phyloP scores from a whole-genome alignment of 768 basidiomycete species.

The Kwoniella sp. region DNA sequence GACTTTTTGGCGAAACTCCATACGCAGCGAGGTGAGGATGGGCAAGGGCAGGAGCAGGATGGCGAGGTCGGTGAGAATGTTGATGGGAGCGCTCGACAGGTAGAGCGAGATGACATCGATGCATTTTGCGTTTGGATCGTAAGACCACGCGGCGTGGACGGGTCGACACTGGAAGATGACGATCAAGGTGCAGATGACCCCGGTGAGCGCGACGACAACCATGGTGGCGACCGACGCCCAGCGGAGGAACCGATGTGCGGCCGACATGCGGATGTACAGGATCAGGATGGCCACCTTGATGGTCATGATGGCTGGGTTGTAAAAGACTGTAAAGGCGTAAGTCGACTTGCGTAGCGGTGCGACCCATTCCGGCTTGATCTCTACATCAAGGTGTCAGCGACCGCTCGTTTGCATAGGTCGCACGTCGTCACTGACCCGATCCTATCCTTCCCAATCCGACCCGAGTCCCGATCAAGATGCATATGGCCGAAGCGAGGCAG shows the following conservation, averaged over 20 bases:
- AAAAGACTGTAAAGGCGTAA: slow-evolving; percentile 45
- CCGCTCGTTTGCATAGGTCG: no score
- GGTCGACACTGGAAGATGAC: slow-evolving; percentile 47
- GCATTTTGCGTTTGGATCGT: slow-evolving; percentile 20
- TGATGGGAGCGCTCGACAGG: slow-evolving; percentile 45
- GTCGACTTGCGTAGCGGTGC: slow-evolving; percentile 16
- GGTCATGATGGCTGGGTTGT: slow-evolving; percentile 45
- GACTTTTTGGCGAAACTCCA: slow-evolving; percentile 45
- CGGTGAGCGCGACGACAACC: slow-evolving; percentile 38
- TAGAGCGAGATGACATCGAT: slow-evolving; percentile 45
- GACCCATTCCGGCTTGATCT: slow-evolving; percentile 10
- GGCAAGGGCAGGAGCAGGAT: slow-evolving; percentile 46
- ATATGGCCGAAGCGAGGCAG: slow-evolving; percentile 20
- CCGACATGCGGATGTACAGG: slow-evolving; percentile 45
- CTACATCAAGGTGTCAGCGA: slow-evolving; percentile 6
- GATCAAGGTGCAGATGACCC: slow-evolving; percentile 45
- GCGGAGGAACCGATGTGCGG: slow-evolving; percentile 36
- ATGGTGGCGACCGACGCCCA: slow-evolving; percentile 33
- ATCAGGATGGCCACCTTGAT: slow-evolving; percentile 37
- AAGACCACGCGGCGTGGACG: slow-evolving; percentile 31
- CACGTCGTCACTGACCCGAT: slow-evolving; percentile 16
- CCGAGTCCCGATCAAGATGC: slow-evolving; percentile 27
- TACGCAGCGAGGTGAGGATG: slow-evolving; percentile 43
- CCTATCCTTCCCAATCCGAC: slow-evolving; percentile 36
- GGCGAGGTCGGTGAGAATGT: slow-evolving; percentile 46